Evolutionary conservation across 352 stramenopile genomes (phyloP).

Genomic region (Phytophthora aleatoria): DNA sequence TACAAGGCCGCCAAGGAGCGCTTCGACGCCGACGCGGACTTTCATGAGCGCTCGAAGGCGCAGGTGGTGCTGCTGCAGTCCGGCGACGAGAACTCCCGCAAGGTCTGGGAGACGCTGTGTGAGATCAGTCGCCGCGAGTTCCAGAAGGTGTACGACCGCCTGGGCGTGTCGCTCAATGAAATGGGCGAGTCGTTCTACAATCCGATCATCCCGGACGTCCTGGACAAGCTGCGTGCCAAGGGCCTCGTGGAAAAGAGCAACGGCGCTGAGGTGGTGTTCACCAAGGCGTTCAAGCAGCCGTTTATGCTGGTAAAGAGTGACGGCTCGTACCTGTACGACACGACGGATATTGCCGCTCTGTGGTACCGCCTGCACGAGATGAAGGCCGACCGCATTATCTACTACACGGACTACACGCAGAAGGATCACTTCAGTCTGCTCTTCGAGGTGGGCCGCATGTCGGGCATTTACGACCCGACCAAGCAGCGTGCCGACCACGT

Average conservation of each 20-base stretch:
- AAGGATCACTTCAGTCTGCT: constrained; percentile 89
- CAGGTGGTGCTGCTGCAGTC: constrained; percentile 99
- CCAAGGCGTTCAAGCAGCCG: constrained; percentile 88
- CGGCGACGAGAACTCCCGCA: constrained; percentile 80
- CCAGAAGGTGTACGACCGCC: constrained; percentile 86
- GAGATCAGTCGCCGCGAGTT: constrained; percentile 87
- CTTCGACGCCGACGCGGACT: constrained; percentile 96
- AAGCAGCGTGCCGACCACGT: constrained; percentile 89
- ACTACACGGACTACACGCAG: constrained; percentile 90
- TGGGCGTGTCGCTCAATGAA: constrained; percentile 76
- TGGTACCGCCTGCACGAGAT: constrained; percentile 87
- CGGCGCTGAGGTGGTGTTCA: constrained; percentile 92
- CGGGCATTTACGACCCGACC: constrained; percentile 73
- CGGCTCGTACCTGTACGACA: constrained; percentile 86
- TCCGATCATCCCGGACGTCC: constrained; percentile 81
- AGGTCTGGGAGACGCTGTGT: constrained; percentile 84
- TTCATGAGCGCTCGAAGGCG: constrained; percentile 96
- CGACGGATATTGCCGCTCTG: constrained; percentile 85
- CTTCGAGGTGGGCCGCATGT: constrained; percentile 82
- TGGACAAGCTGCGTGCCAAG: constrained; percentile 90
- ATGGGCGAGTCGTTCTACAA: constrained; percentile 91
- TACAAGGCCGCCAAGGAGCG: constrained; percentile 94
- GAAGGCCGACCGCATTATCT: constrained; percentile 82
- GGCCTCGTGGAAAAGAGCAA: constrained; percentile 91
- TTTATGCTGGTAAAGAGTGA: constrained; percentile 89